Base-by-base conservation (phyloP, 805 yeast genomes). In the Ascoidea asiatica region DNA sequence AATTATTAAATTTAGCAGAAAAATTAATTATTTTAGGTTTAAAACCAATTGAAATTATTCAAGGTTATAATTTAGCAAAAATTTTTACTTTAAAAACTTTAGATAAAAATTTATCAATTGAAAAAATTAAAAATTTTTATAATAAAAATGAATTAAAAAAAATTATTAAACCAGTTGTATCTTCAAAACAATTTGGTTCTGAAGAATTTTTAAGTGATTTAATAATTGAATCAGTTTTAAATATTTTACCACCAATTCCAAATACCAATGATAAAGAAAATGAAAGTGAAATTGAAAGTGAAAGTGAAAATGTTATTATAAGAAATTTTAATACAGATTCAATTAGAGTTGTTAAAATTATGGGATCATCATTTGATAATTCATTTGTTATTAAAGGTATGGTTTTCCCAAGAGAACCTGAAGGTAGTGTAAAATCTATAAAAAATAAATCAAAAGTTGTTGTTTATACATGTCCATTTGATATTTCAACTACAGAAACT, bases 401-500 rank as follows among this genome's bases (percentile, higher is more conserved):
- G 98, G 96, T 92, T 37, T 90, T 92, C 73, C 95, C 95, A 53
- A 77, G 94, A 56, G 95, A 88, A 62, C 96, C 97, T n/a, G 97
- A 90, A 62, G 94, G 97, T 15, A 79, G 77, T 52, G 64, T 89
- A 42, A 87, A 86, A 59, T 73, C 79, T 49, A 66, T 82, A 46
- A 60, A 55, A 7, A 56, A 62, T 40, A 77, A 72, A 53, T 77
- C 94, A 17, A 88, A 86, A 61, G 97, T 92, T 40, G 98, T 85
- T 7, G 89, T 88, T 2, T 92, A 72, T 67, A 87, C 95, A 6
- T 81, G 95, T 62, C 97, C 97, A 21, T 77, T 92, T 45, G 98
- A 92, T 64, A 86, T 86, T 48, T 81, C 96, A 13, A 81, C 88
- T 48, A 89, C 98, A n/a, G 98, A 92, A 67, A 90, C 97, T 19